Evolutionary conservation across 1,284 basidiomycete species (phyloP).

Genomic region (Apiotrichum mycotoxinovorans): DNA sequence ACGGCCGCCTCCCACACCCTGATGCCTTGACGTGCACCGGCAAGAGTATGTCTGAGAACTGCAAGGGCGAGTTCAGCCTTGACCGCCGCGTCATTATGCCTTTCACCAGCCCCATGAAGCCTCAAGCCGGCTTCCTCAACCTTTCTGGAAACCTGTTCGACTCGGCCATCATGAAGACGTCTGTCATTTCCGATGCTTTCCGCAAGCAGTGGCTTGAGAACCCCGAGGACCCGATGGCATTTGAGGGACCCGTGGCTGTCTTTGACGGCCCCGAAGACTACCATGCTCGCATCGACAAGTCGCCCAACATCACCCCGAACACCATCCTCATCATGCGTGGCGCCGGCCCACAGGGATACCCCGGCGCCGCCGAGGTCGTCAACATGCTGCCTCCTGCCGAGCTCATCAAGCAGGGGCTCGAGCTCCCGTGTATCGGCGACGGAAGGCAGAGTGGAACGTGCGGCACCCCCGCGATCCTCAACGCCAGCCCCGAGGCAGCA

Average conservation of each 20-base stretch:
- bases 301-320: conserved; percentile 27
- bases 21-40: conserved; percentile 42
- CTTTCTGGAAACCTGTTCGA: conserved; percentile 48
- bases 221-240: conserved; percentile 47
- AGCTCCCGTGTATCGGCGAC: conserved; percentile 50
- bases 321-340: conserved; percentile 49
- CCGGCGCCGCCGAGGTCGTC: conserved; percentile 47
- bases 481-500: conserved; percentile 48
- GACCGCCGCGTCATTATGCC: conserved; percentile 46
- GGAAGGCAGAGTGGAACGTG: conserved; percentile 48
- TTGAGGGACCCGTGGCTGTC: conserved; percentile 48
- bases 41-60: conserved; percentile 38
- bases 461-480: conserved; percentile 48
- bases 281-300: conserved; percentile 40
- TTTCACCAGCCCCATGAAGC: conserved; percentile 38
- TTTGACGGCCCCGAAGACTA: conserved; percentile 51
- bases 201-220: conserved; percentile 44
- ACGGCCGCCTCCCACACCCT: conserved; percentile 39
- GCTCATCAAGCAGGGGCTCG: conserved; percentile 47
- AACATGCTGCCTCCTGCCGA: conserved; percentile 49
- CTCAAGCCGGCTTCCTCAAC: conserved; percentile 47
- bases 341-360: conserved; percentile 47
- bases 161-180: conserved; percentile 51
- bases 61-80: conserved; percentile 36
- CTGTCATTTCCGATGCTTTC: conserved; percentile 44